Evolutionary conservation across 345 rosid genomes (phyloP), one percentile per base, ranked within the genome.

Genomic region (Gossypium anomalum): DNA sequence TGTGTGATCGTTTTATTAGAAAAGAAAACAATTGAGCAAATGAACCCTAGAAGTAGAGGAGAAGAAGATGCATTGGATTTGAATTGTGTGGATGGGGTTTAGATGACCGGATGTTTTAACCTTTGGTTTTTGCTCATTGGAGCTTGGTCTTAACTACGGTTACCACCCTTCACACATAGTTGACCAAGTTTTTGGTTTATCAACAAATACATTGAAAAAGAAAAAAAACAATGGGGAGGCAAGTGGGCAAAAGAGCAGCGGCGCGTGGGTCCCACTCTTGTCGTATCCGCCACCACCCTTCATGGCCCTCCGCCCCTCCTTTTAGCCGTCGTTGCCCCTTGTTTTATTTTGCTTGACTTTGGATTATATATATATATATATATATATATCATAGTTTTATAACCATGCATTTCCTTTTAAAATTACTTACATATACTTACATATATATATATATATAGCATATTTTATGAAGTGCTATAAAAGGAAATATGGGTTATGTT

Each of bases 241-340:
- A 70, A 79, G 82, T 77, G 83, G 84, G 61, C 29, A 73, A 72
- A 44, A 71, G 71, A 60, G 81, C 76, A 22, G 86, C 89, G 83
- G 88, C 86, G 82, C 60, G 78, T 81, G 87, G 92, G 85, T 3
- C 85, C 89, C 80, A 77, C 27, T 7, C 68, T 57, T 78, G 79
- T 71, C 83, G 41, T 67, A 76, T 76, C 66, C 73, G 19, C 71
- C 60, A 52, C 80, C 79, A 77, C 76, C 83, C 78, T 66, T 76
- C 79, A 76, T 79, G 17, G 38, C 63, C 63, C 38, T 59, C 34
- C 6, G 25, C 61, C 64, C 43, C 64, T 60, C 64, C 41, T 5
- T 60, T 6, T 27, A 60, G 64, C 43, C 64, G 64, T 25, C 64
- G 27, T 1, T 3, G 3, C 41, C 64, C 64, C 10, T 60, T 60